Conservation (phyloP, 176 grass and related monocot genomes). For the Oryza rufipogon region DNA sequence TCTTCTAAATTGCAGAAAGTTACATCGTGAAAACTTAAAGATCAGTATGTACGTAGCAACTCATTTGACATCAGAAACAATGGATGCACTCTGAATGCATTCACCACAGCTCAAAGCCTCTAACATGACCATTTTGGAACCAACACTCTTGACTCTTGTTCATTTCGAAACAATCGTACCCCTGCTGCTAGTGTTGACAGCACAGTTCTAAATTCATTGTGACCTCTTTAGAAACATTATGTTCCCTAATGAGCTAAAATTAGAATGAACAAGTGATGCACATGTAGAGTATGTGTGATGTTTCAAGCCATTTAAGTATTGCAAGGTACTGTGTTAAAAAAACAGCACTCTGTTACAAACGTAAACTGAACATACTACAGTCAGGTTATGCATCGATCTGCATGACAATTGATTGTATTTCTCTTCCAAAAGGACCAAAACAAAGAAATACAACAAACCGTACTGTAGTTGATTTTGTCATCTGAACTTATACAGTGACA, state of each 20-base stretch:
- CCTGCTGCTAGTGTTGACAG: conserved; percentile 13
- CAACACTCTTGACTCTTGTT: not conserved
- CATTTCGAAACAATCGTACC: not conserved
- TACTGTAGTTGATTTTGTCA: conserved; percentile 7
- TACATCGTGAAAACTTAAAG: not conserved
- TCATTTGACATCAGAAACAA: not conserved
- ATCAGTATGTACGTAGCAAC: not conserved
- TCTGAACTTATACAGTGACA: conserved; percentile 6
- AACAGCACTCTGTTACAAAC: not conserved
- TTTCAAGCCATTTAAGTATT: conserved; percentile 1
- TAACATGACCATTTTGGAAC: conserved; percentile 17
- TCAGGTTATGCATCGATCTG: not conserved
- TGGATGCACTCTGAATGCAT: conserved; percentile 9
- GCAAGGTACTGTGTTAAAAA: not conserved
- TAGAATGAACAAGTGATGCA: not conserved
- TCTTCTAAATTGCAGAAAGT: conserved; percentile 11
- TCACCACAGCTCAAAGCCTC: conserved; percentile 11
- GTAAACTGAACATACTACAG: not conserved
- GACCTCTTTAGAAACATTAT: not conserved
- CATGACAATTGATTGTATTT: not conserved
- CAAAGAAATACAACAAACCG: not conserved
- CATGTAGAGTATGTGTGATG: not conserved
- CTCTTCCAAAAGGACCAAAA: not conserved
- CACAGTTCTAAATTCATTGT: conserved; percentile 20
- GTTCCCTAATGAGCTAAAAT: not conserved